A percentile compares a stretch with the other conserved stretches of the same genome.
Evolutionary conservation across 257 asterid genomes (phyloP).

Genomic region (Eustoma russellianum): DNA sequence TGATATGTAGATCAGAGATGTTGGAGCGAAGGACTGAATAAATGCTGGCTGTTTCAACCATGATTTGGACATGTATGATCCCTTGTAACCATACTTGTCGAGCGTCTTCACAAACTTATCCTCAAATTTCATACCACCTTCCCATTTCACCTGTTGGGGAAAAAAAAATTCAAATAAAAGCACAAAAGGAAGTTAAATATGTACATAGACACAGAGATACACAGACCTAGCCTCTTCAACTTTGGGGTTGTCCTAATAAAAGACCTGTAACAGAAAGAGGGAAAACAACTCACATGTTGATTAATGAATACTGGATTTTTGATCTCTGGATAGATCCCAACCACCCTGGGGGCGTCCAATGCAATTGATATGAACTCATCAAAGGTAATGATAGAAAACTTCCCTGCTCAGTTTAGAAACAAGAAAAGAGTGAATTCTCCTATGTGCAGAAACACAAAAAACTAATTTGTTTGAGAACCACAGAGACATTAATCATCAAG

Average conservation of each 20-base stretch:
- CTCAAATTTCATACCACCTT: slow-evolving; percentile 73
- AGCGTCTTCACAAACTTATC: slow-evolving; percentile 77
- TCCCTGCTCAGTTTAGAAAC: slow-evolving; percentile 45
- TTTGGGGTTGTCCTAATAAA: not conserved
- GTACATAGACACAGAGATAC: not conserved
- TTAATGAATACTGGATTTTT: slow-evolving; percentile 84
- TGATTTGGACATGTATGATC: slow-evolving; percentile 74
- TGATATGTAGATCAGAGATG: slow-evolving; percentile 66
- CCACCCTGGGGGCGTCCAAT: slow-evolving; percentile 74
- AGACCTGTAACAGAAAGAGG: slow-evolving; percentile 9
- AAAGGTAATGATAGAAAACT: slow-evolving; percentile 71
- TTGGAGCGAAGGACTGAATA: slow-evolving; percentile 92
- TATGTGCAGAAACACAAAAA: not conserved
- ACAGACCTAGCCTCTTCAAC: no score
- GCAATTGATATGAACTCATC: slow-evolving; percentile 84
- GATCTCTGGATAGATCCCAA: slow-evolving; percentile 97
- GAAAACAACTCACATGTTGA: slow-evolving; percentile 52
- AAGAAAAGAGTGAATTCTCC: not conserved
- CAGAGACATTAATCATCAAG: not conserved
- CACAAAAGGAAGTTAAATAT: not conserved
- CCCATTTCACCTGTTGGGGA: slow-evolving; percentile 73
- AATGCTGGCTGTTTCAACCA: slow-evolving; percentile 85
- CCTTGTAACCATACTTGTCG: slow-evolving; percentile 66
- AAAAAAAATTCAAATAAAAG: slow-evolving; percentile 1
- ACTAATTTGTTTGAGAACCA: not conserved